Base-by-base conservation (phyloP, 1,284 basidiomycete genomes). In the Pascua guehoae region DNA sequence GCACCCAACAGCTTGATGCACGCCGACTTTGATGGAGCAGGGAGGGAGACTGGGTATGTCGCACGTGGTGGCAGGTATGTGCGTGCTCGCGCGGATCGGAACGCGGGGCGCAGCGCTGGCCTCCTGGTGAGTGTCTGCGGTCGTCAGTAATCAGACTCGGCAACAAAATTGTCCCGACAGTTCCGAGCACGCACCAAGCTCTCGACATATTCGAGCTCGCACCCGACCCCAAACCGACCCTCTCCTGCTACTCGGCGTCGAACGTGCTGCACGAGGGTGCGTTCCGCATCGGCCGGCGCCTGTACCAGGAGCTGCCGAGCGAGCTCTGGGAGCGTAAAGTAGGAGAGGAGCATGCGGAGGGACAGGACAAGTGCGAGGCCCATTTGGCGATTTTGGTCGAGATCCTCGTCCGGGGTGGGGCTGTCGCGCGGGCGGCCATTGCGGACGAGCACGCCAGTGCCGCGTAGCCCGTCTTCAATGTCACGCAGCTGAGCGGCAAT, bases 281-380 rank as follows among this genome's bases (percentile, higher is more conserved):
- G 60, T 56, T 76, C 76, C 1, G 72, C 74, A 49, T 74, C 74
- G 2, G 61, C 62, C 1, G 74, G 57, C 0, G 68, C 58, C 39
- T 75, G 58, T 32, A 59, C 41, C 14, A 71, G 57, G 5, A 77
- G 64, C 64, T 76, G 71, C 12, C 64, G 56, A 1, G 67, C 67
- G 1, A 77, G 65, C 44, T 75, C 74, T 24, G 60, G 60, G 17
- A 73, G 63, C 5, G 70, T 70, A 47, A 77, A 74, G 55, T 76
- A 76, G 15, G 72, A 74, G 52, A 77, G 51, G 8, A 70, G 71
- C 68, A 77, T 68, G n/a, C 76, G 62, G 7, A 77, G 57, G 0
- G 73, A 73, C 5, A 77, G 62, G 7, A 75, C 59, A 9, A 77
- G 62, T 0, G 72, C 68, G 16, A 74, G 56, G 0, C 71, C 71